Evolutionary conservation across 1,284 basidiomycete genomes (phyloP).

Genomic region (Pseudozyma tsukubaensis): DNA sequence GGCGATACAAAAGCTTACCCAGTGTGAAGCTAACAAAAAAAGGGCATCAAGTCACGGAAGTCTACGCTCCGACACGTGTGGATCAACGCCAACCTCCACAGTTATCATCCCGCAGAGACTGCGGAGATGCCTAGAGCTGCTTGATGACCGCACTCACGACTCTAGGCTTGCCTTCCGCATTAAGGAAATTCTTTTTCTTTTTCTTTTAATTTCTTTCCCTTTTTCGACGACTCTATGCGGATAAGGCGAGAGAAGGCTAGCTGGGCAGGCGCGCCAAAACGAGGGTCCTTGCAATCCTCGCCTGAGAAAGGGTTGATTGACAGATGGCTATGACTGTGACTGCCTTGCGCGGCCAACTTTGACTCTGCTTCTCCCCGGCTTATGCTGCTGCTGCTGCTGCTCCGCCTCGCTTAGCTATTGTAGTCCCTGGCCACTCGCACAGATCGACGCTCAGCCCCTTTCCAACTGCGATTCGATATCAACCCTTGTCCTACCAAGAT

Average conservation of each 20-base stretch:
- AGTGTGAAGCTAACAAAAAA: not conserved
- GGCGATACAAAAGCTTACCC: no score
- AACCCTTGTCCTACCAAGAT: not conserved
- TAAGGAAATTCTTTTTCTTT: not conserved
- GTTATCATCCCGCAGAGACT: not conserved
- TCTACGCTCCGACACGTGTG: constrained; percentile 16
- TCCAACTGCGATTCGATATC: not conserved
- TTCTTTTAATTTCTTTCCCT: not conserved
- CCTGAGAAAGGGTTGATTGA: not conserved
- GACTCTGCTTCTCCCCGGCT: not conserved
- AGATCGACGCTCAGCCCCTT: constrained; percentile 31
- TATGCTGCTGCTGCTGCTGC: not conserved
- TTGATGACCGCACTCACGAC: constrained; percentile 41
- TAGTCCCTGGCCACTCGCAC: constrained; percentile 15
- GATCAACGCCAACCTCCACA: constrained; percentile 20
- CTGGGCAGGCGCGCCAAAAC: constrained; percentile 11
- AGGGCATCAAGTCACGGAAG: constrained; percentile 24
- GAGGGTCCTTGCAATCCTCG: constrained; percentile 9
- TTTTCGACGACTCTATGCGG: not conserved
- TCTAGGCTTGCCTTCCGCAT: constrained; percentile 22
- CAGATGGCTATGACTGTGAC: not conserved
- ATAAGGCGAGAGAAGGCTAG: not conserved
- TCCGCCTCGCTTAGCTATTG: constrained; percentile 8
- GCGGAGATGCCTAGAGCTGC: not conserved
- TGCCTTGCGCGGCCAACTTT: constrained; percentile 4